A percentile compares a stretch with the other conserved stretches of the same genome.
Conservation (phyloP, 1,139 yeast genomes). For the Yamadazyma triangularis region DNA sequence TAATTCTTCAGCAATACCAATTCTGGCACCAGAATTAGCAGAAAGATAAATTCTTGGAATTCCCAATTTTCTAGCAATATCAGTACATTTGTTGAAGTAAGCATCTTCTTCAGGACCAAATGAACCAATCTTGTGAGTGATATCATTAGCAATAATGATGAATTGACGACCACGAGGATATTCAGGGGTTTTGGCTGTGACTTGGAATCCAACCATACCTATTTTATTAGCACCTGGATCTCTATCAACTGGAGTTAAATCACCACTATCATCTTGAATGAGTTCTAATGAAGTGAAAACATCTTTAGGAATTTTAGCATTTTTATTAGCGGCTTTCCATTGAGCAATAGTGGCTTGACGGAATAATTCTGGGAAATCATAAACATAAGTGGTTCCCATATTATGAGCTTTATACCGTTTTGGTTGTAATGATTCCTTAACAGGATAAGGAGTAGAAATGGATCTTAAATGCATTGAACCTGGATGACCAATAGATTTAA, state of each 20-base stretch:
- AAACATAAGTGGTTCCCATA: slow-evolving; percentile 97
- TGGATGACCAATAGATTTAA: slow-evolving; percentile 89
- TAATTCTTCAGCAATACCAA: slow-evolving; percentile 95
- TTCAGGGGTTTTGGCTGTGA: slow-evolving; percentile 91
- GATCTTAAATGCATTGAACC: slow-evolving; percentile 98
- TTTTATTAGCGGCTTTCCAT: slow-evolving; percentile 68
- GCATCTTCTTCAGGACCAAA: slow-evolving; percentile 97
- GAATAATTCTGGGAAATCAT: slow-evolving; percentile 98
- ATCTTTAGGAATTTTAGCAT: slow-evolving; percentile 66
- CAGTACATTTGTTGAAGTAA: slow-evolving; percentile 89
- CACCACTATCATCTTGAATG: slow-evolving; percentile 75
- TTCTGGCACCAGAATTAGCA: slow-evolving; percentile 98
- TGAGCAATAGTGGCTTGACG: slow-evolving; percentile 83
- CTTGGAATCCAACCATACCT: slow-evolving; percentile 97
- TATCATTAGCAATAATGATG: slow-evolving; percentile 90
- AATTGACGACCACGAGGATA: slow-evolving; percentile 95
- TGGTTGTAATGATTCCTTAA: slow-evolving; percentile 96
- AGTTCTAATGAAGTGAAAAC: slow-evolving; percentile 76
- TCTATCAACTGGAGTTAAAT: slow-evolving; percentile 81
- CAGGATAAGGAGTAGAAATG: slow-evolving; percentile 93
- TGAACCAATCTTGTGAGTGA: slow-evolving; percentile 96
- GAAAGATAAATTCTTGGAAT: slow-evolving; percentile 93
- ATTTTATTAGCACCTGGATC: slow-evolving; percentile 94
- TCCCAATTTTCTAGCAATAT: slow-evolving; percentile 83
- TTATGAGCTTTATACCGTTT: slow-evolving; percentile 97